Base-by-base conservation (phyloP, 805 yeast species). In the Candida pseudofarinosa region DNA sequence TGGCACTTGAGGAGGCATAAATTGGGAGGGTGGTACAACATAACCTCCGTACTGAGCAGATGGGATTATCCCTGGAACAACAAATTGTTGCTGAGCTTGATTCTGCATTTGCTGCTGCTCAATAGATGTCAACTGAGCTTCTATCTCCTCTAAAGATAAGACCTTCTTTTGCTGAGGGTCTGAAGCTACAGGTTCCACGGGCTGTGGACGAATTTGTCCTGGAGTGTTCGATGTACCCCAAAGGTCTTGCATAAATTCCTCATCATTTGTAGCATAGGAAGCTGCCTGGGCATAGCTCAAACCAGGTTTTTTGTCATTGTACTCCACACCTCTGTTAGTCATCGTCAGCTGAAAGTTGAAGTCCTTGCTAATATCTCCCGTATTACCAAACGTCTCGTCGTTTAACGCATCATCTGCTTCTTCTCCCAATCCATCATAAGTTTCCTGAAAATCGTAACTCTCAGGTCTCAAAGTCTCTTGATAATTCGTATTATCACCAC, bases 381-480 rank as follows among this genome's bases (percentile, higher is more conserved):
- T 26, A 33, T 63, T 68, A 19, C 93, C 95, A 63, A 87, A 87
- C 0, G 95, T 87, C 56, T 83, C 89, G 48, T 80, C 86, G 57
- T 87, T 86, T 51, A 83, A 73, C 32, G 85, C 93, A 58, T 88
- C 96, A 38, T 84, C 90, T 26, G 77, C 83, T 49, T 52, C 63
- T n/a, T 80, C 86, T 4, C 88, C 95, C 42, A 83, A 73, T 2
- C 91, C 90, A 43, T 81, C 86, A 61, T 85, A 86, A 15, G 91
- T 81, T 28, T 88, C 95, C 54, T 88, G 95, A 58, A 88, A 88
- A 58, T 86, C 89, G 59, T 79, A 72, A 7, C 77, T 65, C 37
- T 73, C 72, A 15, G 50, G 30, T 38, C 44, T 45, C 33, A 45
- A 46, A 32, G 33, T 45, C 39, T 43, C 46, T 39, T 42, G 44